A percentile compares a stretch with the other conserved stretches of the same genome.
These are phyloP conservation scores for Chlorella sp. DNA, from an alignment of 139 green algal genomes.

Conservation along the genomic window DNA sequence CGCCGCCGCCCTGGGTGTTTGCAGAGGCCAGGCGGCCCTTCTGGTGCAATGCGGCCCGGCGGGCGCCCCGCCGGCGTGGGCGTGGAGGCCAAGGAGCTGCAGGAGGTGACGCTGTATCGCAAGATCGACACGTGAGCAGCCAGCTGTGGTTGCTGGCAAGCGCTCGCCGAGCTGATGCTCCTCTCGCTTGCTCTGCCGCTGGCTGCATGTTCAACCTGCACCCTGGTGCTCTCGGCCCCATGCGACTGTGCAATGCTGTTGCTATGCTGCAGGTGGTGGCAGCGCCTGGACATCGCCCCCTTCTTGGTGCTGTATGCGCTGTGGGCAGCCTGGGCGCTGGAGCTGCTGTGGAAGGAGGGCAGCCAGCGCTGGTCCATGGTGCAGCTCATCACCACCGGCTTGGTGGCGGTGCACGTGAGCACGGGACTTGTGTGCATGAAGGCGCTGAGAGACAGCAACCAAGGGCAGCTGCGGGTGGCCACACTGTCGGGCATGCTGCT, in stretches of 20 bases:
- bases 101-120: conserved; percentile 30
- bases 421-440: not conserved
- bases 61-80: not conserved
- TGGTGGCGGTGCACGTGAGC: conserved; percentile 28
- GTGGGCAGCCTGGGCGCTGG: not conserved
- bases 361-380: conserved; percentile 1
- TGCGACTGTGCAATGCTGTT: not conserved
- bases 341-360: not conserved
- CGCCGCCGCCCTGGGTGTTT: too few species aligned
- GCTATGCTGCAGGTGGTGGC: not conserved
- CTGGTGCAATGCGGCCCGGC: too few species aligned
- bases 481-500: too few species aligned
- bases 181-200: too few species aligned
- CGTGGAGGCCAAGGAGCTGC: conserved; percentile 41
- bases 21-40: too few species aligned
- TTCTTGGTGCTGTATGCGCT: conserved; percentile 21
- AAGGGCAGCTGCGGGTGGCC: too few species aligned
- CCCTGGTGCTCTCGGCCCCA: too few species aligned
- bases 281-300: conserved; percentile 17
- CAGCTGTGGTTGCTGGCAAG: too few species aligned
- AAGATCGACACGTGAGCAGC: conserved; percentile 28
- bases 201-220: too few species aligned
- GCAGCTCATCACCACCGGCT: conserved; percentile 27
- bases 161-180: too few species aligned
- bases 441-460: too few species aligned